phyloP scores from a whole-genome alignment of 2,329 filamentous ascomycete genomes.

The Coniochaeta hoffmannii region DNA sequence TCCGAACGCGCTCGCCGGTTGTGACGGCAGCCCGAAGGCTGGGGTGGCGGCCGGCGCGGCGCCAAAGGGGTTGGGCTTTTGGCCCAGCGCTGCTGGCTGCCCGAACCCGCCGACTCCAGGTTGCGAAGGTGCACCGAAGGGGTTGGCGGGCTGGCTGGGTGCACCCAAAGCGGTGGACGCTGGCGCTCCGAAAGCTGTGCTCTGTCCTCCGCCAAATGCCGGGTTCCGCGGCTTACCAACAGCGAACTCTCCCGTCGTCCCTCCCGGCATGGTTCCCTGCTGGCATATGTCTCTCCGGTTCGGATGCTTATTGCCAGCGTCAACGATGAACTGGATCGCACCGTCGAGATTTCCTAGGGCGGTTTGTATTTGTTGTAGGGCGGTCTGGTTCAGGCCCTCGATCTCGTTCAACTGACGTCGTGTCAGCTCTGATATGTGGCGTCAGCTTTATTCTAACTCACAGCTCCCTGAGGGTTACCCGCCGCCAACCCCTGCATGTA shows the following conservation, averaged over 20 bases:
- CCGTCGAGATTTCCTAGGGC: conserved; percentile 62
- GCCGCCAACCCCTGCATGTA: conserved; percentile 53
- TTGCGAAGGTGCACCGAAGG: conserved; percentile 34
- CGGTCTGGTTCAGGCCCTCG: conserved; percentile 52
- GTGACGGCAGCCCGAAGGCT: conserved; percentile 32
- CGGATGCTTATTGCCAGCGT: conserved; percentile 62
- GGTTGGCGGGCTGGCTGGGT: conserved; percentile 17
- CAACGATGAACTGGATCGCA: conserved; percentile 62
- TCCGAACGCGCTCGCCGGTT: conserved; percentile 13
- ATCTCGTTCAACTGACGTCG: conserved; percentile 50
- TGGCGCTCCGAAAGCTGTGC: conserved; percentile 29
- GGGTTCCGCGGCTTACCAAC: conserved; percentile 25
- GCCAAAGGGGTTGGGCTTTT: conserved; percentile 30
- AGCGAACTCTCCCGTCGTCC: conserved; percentile 36
- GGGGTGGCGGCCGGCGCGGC: conserved; percentile 19
- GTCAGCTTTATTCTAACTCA: conserved; percentile 23
- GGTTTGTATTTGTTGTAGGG: conserved; percentile 64
- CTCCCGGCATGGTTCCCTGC: conserved; percentile 32
- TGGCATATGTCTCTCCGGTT: conserved; percentile 63
- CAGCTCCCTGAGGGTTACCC: conserved; percentile 51
- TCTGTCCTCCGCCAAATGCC: conserved; percentile 8
- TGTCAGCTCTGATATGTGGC: conserved; percentile 9
- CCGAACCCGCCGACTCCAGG: conserved; percentile 24
- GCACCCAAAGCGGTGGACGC: conserved; percentile 13
- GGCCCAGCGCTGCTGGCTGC: conserved; percentile 29